phyloP scores from a whole-genome alignment of 225 moss, liverwort and hornwort genomes.

The Pleurozium schreberi region DNA sequence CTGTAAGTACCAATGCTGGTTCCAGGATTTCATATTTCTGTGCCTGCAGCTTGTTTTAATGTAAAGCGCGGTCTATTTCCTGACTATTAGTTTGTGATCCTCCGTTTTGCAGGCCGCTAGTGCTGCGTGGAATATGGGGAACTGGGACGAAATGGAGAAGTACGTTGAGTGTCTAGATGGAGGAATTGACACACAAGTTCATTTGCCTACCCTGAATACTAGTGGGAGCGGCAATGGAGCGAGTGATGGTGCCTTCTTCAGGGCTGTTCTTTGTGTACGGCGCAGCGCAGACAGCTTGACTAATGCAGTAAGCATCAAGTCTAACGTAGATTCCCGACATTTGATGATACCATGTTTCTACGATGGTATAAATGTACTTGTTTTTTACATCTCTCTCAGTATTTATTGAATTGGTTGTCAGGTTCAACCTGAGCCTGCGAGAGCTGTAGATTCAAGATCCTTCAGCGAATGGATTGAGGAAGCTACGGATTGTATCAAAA shows the following conservation, averaged over 20 bases:
- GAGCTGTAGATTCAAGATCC: background rate
- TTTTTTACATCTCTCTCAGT: background rate
- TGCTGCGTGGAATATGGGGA: conserved; percentile 99
- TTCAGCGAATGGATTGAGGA: conserved; percentile 54
- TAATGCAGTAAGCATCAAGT: conserved; percentile 16
- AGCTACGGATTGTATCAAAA: conserved; percentile 66
- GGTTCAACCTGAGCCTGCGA: conserved; percentile 2
- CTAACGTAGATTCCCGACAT: background rate
- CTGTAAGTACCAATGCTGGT: background rate
- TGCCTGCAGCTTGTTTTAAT: background rate
- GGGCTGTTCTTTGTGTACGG: conserved; percentile 87
- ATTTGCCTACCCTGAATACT: conserved; percentile 72
- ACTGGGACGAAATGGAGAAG: conserved; percentile 93
- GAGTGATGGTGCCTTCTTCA: conserved; percentile 96
- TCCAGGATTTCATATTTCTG: background rate
- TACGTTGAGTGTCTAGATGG: conserved; percentile 77
- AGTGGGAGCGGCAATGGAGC: conserved; percentile 92
- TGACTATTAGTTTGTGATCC: background rate
- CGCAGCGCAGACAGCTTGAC: conserved; percentile 35
- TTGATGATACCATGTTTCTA: background rate
- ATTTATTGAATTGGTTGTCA: conserved; percentile 14
- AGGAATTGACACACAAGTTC: conserved; percentile 70
- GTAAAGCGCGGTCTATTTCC: background rate
- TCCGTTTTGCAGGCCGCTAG: conserved; percentile 65
- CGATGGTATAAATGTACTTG: background rate